phyloP scores from a whole-genome alignment of 2,329 filamentous ascomycete species.

The Penicillium sp. region DNA sequence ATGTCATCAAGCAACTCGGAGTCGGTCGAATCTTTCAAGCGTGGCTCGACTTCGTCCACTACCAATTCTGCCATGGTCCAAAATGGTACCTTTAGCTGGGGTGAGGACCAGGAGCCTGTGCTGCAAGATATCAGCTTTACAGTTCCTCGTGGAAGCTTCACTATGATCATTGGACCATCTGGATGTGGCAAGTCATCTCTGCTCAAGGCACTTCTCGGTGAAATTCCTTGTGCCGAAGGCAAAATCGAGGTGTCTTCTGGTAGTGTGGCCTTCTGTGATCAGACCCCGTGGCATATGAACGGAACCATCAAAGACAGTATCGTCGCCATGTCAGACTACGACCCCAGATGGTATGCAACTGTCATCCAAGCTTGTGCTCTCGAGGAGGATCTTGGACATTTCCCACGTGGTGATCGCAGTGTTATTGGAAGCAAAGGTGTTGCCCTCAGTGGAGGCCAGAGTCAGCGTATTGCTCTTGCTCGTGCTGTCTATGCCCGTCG shows the following conservation, averaged over 20 bases:
- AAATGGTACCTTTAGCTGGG: conserved; percentile 51
- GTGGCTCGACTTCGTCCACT: conserved; percentile 7
- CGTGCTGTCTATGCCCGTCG: conserved; percentile 53
- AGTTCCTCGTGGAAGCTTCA: conserved; percentile 46
- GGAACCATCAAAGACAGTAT: conserved; percentile 44
- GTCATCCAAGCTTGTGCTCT: conserved; percentile 40
- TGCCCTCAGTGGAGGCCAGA: conserved; percentile 54
- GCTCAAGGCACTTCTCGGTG: conserved; percentile 47
- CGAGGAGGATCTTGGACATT: conserved; percentile 39
- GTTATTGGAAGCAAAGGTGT: conserved; percentile 53
- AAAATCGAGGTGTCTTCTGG: conserved; percentile 31
- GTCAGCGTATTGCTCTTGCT: conserved; percentile 55
- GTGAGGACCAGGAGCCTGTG: conserved; percentile 40
- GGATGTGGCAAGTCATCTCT: conserved; percentile 56
- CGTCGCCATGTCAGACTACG: conserved; percentile 36
- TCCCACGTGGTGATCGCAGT: conserved; percentile 46
- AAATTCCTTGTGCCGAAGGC: conserved; percentile 38
- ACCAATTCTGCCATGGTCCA: conserved; percentile 42
- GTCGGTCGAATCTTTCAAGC: conserved; percentile 24
- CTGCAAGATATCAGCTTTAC: conserved; percentile 44
- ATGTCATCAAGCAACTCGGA: conserved; percentile 23
- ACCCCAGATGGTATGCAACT: conserved; percentile 38
- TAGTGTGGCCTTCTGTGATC: conserved; percentile 44
- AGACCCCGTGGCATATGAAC: conserved; percentile 44
- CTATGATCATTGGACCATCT: conserved; percentile 52